Evolutionary conservation across 129 eudicot species (phyloP).

Genomic region (Silybum marianum): DNA sequence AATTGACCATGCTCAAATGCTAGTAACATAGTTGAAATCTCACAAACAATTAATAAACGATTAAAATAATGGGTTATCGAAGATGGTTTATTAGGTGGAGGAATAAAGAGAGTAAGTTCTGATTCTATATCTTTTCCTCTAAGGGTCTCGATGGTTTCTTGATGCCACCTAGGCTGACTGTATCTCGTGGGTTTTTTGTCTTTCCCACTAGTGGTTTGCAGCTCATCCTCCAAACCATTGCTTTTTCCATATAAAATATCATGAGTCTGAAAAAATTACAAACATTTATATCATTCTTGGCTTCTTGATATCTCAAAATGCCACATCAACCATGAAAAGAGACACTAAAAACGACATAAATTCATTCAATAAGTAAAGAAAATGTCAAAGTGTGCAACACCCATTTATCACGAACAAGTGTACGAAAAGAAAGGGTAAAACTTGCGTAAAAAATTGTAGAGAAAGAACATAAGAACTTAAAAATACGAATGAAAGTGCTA

Average conservation of each 20-base stretch:
- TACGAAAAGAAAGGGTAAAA: background rate
- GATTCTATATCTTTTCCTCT: conserved; percentile 41
- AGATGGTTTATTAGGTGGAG: conserved; percentile 37
- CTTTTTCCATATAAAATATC: conserved; percentile 54
- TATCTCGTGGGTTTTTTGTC: conserved; percentile 31
- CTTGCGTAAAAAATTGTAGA: background rate
- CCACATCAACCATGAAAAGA: background rate
- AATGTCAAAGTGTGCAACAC: background rate
- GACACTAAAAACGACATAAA: background rate
- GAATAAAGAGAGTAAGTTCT: conserved; percentile 10
- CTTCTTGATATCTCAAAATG: background rate
- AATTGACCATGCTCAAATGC: conserved; percentile 47
- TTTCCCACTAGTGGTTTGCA: conserved; percentile 26
- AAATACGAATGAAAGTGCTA: no score
- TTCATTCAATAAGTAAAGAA: background rate
- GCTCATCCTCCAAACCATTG: conserved; percentile 45
- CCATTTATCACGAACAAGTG: background rate
- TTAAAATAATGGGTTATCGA: conserved; percentile 37
- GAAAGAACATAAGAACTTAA: background rate
- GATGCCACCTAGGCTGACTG: conserved; percentile 24
- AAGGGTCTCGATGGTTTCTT: conserved; percentile 24
- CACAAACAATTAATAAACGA: conserved; percentile 62
- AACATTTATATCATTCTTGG: conserved; percentile 15
- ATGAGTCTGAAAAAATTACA: conserved; percentile 60
- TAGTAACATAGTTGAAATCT: conserved; percentile 46